Percentiles rank a stretch among this genome's conserved stretches.
Conservation (phyloP, 2,329 filamentous ascomycete species). For the Ophiocordyceps camponoti-floridani region DNA sequence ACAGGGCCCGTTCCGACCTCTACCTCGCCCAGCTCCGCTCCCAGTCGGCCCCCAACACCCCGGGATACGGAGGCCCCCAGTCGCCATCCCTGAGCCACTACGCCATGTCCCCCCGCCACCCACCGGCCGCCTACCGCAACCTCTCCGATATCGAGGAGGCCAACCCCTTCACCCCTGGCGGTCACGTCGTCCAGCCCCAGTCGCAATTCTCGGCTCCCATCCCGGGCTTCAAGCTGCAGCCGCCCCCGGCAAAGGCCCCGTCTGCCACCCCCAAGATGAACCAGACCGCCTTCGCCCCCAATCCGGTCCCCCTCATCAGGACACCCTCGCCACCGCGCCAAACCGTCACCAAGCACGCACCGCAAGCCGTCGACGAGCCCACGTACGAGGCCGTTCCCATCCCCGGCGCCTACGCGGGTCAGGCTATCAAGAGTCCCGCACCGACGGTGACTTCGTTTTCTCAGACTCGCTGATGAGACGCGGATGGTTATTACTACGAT, state of each 20-base stretch:
- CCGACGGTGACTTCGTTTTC: constrained; percentile 26
- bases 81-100: constrained; percentile 26
- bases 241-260: constrained; percentile 64
- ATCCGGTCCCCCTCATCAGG: constrained; percentile 7
- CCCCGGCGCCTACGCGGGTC: constrained; percentile 59
- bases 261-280: constrained; percentile 54
- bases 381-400: constrained; percentile 78
- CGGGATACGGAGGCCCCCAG: constrained; percentile 63
- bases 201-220: constrained; percentile 38
- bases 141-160: constrained; percentile 24
- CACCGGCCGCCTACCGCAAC: constrained; percentile 36
- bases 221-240: constrained; percentile 68
- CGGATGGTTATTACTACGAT: no score
- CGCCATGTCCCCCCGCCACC: constrained; percentile 43
- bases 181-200: constrained; percentile 40
- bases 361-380: constrained; percentile 60
- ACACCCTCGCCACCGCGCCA: constrained; percentile 4
- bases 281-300: constrained; percentile 43
- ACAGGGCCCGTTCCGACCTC: constrained; percentile 83
- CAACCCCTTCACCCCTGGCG: constrained; percentile 33
- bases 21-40: constrained; percentile 74
- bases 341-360: constrained; percentile 30
- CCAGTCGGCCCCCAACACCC: constrained; percentile 89
- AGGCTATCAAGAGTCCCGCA: constrained; percentile 32
- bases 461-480: constrained; percentile 7